Conservation (phyloP, 768 basidiomycete genomes). For the Hygrophorus pudorinus region DNA sequence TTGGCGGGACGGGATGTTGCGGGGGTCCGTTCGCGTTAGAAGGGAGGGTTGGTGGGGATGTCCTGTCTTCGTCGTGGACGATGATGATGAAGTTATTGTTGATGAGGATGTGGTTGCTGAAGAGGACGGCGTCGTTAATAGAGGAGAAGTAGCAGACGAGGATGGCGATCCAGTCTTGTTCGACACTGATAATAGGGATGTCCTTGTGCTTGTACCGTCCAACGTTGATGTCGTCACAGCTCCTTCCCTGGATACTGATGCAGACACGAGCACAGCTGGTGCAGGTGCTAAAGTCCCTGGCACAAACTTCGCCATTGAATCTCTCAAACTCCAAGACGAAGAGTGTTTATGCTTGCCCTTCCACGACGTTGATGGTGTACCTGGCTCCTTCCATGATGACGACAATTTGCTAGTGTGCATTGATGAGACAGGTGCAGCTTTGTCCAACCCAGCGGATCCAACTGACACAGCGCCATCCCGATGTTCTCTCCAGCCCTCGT, state of each 20-base stretch:
- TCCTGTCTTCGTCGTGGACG: background rate
- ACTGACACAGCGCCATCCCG: too few relatives aligned
- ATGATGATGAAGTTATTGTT: slow-evolving; percentile 5
- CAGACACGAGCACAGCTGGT: slow-evolving; percentile 43
- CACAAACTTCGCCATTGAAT: background rate
- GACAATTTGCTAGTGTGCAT: background rate
- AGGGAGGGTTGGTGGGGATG: too few relatives aligned
- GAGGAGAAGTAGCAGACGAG: too few relatives aligned
- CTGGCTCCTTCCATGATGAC: slow-evolving; percentile 28
- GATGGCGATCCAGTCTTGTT: too few relatives aligned
- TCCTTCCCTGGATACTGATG: slow-evolving; percentile 23
- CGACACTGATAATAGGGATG: too few relatives aligned
- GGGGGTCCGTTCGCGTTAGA: too few relatives aligned
- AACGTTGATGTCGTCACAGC: background rate
- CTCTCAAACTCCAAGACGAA: background rate
- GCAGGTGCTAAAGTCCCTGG: slow-evolving; percentile 35
- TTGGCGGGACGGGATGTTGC: too few relatives aligned
- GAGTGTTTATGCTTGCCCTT: background rate
- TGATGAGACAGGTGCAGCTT: too few relatives aligned
- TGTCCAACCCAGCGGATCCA: too few relatives aligned
- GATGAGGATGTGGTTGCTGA: slow-evolving; percentile 6
- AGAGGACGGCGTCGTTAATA: slow-evolving; percentile 11
- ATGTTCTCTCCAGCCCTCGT: too few relatives aligned
- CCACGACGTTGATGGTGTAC: background rate
- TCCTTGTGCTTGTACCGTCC: too few relatives aligned